Base-by-base conservation (phyloP, 306 rosid species). In the Dicorynia guianensis region DNA sequence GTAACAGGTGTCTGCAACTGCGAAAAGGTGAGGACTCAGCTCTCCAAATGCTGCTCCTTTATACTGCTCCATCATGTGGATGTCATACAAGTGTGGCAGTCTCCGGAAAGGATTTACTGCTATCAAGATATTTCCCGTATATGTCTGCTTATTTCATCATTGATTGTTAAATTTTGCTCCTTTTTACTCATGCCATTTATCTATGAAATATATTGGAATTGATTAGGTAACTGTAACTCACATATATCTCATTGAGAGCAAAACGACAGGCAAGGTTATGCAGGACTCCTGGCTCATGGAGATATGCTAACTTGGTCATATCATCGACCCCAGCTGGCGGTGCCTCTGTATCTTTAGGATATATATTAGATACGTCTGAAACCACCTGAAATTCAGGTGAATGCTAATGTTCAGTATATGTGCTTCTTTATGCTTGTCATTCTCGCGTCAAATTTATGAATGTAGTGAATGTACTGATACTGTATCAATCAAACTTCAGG, bases 291-390 rank as follows among this genome's bases (percentile, higher is more conserved):
- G 97, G 97, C 49, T 92, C 97, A 54, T 92, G 97, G 25, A 92
- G 91, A 74, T 92, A 92, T 53, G 97, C 93, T 63, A 92, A 83
- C 82, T 92, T 92, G 65, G 97, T 92, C 97, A 92, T 92, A 87
- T 92, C 97, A 84, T 92, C 97, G 15, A 92, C 97, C 50, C 97
- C 97, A 18, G 90, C 91, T 43, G 96, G 93, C 2, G 96, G 97
- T 63, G 97, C 97, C 75, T 92, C 97, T 59, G 93, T 88, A 78
- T 92, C 97, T 85, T 92, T 92, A 60, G 97, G 97, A 61, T 89
- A 92, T 80, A 89, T 80, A 39, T 89, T 80, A 30, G 91, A 89
- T 83, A 92, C 82, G 34, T 82, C 87, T 80, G 85, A 87, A 30
- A 86, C 85, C 58, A 92, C 80, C 97, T 92, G 91, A 75, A 87